Percentiles rank a stretch among this genome's conserved stretches.
Evolutionary conservation across 345 rosid genomes (phyloP).

Genomic region (Ceriops zippeliana): DNA sequence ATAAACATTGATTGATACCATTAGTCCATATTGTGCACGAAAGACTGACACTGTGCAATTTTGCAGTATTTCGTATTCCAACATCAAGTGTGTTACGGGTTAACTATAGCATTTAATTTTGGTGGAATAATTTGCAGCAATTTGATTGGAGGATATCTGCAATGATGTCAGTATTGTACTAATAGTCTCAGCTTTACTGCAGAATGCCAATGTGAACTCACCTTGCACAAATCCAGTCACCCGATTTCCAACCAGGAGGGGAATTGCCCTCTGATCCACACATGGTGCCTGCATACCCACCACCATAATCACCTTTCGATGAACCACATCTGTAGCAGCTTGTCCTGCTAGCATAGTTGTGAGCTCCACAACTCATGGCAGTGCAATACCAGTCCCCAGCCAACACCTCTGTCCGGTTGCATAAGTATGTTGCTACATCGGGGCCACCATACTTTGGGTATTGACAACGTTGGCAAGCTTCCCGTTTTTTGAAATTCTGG

Average conservation of each 20-base stretch:
- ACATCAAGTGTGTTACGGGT: too few species aligned
- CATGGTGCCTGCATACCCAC: slow-evolving; percentile 3
- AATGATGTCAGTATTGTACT: not conserved
- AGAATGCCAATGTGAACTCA: slow-evolving; percentile 11
- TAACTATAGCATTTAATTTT: too few species aligned
- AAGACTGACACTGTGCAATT: too few species aligned
- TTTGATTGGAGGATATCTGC: not conserved
- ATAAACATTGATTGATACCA: too few species aligned
- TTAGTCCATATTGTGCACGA: too few species aligned
- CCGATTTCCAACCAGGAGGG: slow-evolving; percentile 75
- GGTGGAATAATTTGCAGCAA: too few species aligned
- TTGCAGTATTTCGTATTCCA: too few species aligned
- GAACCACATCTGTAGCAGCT: slow-evolving; percentile 71
- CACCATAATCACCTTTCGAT: slow-evolving; percentile 38
- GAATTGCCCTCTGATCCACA: slow-evolving; percentile 12
- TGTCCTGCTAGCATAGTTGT: slow-evolving; percentile 70
- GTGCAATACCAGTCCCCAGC: slow-evolving; percentile 86
- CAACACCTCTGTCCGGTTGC: slow-evolving; percentile 51
- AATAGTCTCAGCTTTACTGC: not conserved
- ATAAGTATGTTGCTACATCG: slow-evolving; percentile 51
- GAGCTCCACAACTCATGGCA: slow-evolving; percentile 57
- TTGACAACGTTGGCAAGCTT: slow-evolving; percentile 64
- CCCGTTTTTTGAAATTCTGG: slow-evolving; percentile 73
- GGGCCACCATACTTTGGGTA: slow-evolving; percentile 77
- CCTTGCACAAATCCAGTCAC: slow-evolving; percentile 83